Percentiles rank a stretch among this genome's conserved stretches.
phyloP scores from a whole-genome alignment of 768 basidiomycete species.

The Suillus paluster region DNA sequence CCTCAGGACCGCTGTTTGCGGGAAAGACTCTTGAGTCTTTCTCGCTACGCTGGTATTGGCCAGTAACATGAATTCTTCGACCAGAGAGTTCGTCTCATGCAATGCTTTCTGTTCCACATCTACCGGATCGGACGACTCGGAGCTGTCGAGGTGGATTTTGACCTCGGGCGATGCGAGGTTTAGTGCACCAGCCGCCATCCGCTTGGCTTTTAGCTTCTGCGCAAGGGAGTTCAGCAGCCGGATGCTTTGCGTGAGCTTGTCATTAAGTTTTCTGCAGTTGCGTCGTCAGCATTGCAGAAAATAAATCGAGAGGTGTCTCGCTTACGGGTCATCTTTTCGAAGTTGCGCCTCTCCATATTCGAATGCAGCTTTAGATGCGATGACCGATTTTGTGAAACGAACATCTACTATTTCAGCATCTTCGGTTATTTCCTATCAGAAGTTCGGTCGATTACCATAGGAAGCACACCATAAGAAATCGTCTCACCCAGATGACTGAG shows the following conservation, averaged over 20 bases:
- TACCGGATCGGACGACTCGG: constrained; percentile 93
- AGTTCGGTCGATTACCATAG: background rate
- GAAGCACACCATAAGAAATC: no score
- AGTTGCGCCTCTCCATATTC: constrained; percentile 97
- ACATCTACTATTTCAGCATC: constrained; percentile 90
- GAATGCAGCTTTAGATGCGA: constrained; percentile 94
- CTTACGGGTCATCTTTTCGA: constrained; percentile 90
- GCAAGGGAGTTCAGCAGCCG: constrained; percentile 89
- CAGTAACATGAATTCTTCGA: constrained; percentile 99
- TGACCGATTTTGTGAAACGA: constrained; percentile 94
- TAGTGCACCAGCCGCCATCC: constrained; percentile 96
- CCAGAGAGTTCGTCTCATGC: constrained; percentile 92
- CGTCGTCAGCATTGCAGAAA: constrained; percentile 2
- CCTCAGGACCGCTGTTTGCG: constrained; percentile 93
- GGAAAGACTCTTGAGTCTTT: constrained; percentile 93
- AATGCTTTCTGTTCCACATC: constrained; percentile 96
- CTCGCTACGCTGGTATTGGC: constrained; percentile 94
- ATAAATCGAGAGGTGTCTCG: background rate
- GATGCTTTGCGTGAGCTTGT: constrained; percentile 83
- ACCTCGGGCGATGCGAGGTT: constrained; percentile 98
- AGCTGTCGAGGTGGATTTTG: constrained; percentile 92
- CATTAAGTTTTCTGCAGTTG: constrained; percentile 63
- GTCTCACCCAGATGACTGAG: constrained; percentile 88
- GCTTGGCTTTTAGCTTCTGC: constrained; percentile 76
- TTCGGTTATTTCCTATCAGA: constrained; percentile 78